These are phyloP conservation scores for Leccinum broughii DNA, from an alignment of 768 basidiomycete genomes.

Conservation along the genomic window DNA sequence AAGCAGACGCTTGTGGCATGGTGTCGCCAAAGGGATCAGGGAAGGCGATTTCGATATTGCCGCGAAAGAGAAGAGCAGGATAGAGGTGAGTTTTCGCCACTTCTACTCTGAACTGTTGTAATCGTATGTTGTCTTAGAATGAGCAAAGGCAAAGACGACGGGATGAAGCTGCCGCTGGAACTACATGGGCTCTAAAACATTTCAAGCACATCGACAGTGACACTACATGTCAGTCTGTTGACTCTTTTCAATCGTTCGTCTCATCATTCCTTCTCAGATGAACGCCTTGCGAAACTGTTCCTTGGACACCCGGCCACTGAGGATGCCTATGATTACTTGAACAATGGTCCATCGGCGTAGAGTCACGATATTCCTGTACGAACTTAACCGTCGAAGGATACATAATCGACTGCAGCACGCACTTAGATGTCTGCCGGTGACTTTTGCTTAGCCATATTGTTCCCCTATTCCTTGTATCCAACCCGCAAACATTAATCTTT, in stretches of 20 bases:
- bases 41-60: slow-evolving; percentile 93
- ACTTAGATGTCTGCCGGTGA: slow-evolving; percentile 12
- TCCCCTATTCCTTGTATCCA: slow-evolving; percentile 12
- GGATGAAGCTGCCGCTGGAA: slow-evolving; percentile 75
- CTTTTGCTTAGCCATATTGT: slow-evolving; percentile 20
- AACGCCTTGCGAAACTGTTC: slow-evolving; percentile 60
- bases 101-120: neutral
- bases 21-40: slow-evolving; percentile 87
- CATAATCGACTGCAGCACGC: slow-evolving; percentile 3
- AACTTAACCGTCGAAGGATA: slow-evolving; percentile 5
- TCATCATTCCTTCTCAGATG: slow-evolving; percentile 40
- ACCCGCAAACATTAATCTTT: slow-evolving; percentile 17
- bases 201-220: slow-evolving; percentile 73
- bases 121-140: slow-evolving; percentile 55
- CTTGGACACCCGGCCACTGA: slow-evolving; percentile 70
- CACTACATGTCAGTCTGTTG: slow-evolving; percentile 58
- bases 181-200: slow-evolving; percentile 74
- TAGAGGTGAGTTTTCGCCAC: slow-evolving; percentile 62
- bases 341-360: slow-evolving; percentile 45
- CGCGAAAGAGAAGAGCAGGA: slow-evolving; percentile 81
- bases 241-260: neutral
- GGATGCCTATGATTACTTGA: slow-evolving; percentile 72
- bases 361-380: slow-evolving; percentile 1
- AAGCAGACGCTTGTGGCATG: slow-evolving; percentile 80
- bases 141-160: slow-evolving; percentile 87